phyloP scores from a whole-genome alignment of 2,329 filamentous ascomycete genomes.

The Hypoxylon sp. region DNA sequence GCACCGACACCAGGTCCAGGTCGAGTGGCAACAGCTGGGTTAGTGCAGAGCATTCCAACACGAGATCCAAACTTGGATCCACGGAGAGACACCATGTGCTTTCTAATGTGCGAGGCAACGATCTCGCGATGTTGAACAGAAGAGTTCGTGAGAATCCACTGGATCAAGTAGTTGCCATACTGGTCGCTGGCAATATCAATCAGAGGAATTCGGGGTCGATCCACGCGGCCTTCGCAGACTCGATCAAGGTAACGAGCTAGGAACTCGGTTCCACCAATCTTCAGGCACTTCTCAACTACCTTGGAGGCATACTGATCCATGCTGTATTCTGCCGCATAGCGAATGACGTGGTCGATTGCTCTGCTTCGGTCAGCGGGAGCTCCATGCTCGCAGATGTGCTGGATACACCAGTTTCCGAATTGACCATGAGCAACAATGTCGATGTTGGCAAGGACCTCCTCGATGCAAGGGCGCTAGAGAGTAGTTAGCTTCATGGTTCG shows the following conservation, averaged over 20 bases:
- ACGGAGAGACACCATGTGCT: slow-evolving; percentile 99
- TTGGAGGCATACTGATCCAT: slow-evolving; percentile 99
- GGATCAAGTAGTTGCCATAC: slow-evolving; percentile 98
- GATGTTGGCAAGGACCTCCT: slow-evolving; percentile 94
- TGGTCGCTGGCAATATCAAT: slow-evolving; percentile 99
- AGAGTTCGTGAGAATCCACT: slow-evolving; percentile 95
- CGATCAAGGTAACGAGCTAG: slow-evolving; percentile 92
- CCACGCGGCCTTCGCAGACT: slow-evolving; percentile 90
- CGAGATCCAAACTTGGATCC: slow-evolving; percentile 99
- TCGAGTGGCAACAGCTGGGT: slow-evolving; percentile 89
- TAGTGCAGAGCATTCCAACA: slow-evolving; percentile 98
- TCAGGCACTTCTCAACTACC: slow-evolving; percentile 98
- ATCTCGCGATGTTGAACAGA: slow-evolving; percentile 90
- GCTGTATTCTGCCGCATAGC: slow-evolving; percentile 94
- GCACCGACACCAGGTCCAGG: slow-evolving; percentile 86
- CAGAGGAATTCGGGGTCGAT: slow-evolving; percentile 94
- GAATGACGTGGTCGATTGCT: slow-evolving; percentile 95
- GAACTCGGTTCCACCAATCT: slow-evolving; percentile 93
- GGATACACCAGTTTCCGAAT: slow-evolving; percentile 99
- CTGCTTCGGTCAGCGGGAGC: slow-evolving; percentile 90
- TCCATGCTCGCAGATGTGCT: slow-evolving; percentile 98
- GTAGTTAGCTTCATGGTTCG: slow-evolving; percentile 34
- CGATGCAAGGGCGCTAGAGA: slow-evolving; percentile 91
- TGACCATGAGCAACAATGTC: slow-evolving; percentile 97
- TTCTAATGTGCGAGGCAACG: slow-evolving; percentile 93